Evolutionary conservation across 2,329 filamentous ascomycete species (phyloP).

Genomic region (Scedosporium apiospermum): DNA sequence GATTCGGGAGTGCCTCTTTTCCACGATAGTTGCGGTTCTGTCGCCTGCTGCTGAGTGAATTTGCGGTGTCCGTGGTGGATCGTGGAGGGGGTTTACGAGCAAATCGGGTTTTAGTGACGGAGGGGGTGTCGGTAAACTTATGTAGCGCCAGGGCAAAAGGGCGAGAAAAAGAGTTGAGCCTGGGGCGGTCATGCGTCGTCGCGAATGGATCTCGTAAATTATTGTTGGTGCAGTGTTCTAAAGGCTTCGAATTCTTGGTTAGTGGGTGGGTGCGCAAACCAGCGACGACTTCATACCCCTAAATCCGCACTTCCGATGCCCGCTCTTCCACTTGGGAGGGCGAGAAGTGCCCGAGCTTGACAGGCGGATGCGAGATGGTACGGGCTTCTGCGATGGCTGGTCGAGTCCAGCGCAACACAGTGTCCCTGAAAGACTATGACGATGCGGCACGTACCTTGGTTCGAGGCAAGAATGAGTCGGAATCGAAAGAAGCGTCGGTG

Average conservation of each 20-base stretch:
- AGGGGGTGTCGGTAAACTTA: not conserved
- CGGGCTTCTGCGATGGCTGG: not conserved
- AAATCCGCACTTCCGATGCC: not conserved
- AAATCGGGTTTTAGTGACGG: not conserved
- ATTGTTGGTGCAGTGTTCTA: not conserved
- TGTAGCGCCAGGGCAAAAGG: not conserved
- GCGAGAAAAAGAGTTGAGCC: not conserved
- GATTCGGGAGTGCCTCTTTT: not conserved
- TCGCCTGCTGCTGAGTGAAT: not conserved
- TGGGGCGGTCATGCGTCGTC: not conserved
- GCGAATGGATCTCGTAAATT: not conserved
- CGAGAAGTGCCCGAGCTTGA: not conserved
- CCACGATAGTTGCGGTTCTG: not conserved
- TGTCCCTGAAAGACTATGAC: not conserved
- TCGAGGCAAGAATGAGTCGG: constrained; percentile 1
- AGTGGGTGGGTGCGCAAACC: not conserved
- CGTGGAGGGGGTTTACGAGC: not conserved
- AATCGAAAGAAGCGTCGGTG: not conserved
- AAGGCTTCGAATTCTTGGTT: not conserved
- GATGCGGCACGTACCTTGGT: not conserved
- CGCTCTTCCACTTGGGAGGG: not conserved
- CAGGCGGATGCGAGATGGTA: not conserved
- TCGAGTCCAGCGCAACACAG: not conserved
- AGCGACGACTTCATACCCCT: not conserved
- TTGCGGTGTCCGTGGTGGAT: not conserved